Conservation (phyloP, 352 stramenopile genomes). For the Blastocystis sp. region DNA sequence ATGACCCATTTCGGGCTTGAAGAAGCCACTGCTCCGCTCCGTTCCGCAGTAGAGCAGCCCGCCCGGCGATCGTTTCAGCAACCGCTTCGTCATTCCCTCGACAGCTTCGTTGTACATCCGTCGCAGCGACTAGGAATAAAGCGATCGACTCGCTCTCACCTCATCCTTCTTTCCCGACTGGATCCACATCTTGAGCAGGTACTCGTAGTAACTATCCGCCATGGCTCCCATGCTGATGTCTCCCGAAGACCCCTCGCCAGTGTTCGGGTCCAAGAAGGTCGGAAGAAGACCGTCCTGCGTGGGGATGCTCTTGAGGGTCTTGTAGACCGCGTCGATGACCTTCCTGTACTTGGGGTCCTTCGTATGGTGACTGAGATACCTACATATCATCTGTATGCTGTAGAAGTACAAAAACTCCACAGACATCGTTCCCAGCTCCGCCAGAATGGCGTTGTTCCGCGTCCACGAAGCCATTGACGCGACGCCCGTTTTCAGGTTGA, state of each 20-base stretch:
- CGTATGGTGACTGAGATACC: constrained; percentile 65
- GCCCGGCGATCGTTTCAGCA: constrained; percentile 64
- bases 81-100: constrained; percentile 75
- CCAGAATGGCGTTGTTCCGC: constrained; percentile 61
- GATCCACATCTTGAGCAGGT: constrained; percentile 55
- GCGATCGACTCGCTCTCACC: not conserved
- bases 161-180: constrained; percentile 54
- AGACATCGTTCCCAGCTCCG: constrained; percentile 64
- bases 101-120: constrained; percentile 84
- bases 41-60: constrained; percentile 11
- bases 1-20: constrained; percentile 53
- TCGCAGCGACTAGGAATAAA: constrained; percentile 56
- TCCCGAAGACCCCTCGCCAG: not conserved
- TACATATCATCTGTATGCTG: constrained; percentile 69
- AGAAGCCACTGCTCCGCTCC: not conserved
- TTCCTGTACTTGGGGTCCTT: constrained; percentile 63
- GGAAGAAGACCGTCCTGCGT: constrained; percentile 18
- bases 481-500: constrained; percentile 35
- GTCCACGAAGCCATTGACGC: constrained; percentile 60
- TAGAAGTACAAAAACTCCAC: not conserved
- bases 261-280: not conserved
- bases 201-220: constrained; percentile 49
- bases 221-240: constrained; percentile 27
- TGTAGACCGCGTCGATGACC: constrained; percentile 66
- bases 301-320: constrained; percentile 64